Evolutionary conservation across 352 stramenopile species (phyloP), one percentile per base, ranked within the genome.

Genomic region (Pythium rishiriense): DNA sequence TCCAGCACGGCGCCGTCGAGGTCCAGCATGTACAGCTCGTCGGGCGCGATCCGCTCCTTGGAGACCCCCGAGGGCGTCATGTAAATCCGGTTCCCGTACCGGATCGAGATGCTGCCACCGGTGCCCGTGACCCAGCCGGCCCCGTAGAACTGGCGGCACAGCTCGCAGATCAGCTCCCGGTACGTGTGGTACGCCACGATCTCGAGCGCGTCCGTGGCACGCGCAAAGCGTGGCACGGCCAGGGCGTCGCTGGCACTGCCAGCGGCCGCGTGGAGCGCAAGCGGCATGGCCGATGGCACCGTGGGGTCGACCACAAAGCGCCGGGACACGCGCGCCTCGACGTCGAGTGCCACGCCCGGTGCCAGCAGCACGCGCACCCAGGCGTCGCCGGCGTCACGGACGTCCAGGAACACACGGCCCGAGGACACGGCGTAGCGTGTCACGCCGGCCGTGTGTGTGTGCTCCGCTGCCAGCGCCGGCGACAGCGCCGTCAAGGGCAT

Each of bases 21-120:
- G 62, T 97, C 91, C 22, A 99, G 79, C 69, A 98, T 83, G 74
- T 98, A 99, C 8, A 99, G 75, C 60, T 99, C 96, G 59, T 98
- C 88, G 0, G 93, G 91, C 41, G 96, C 71, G 58, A 99, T 96
- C 58, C 96, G 93, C 76, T 99, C 96, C 72, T 98, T 98, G 55
- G 97, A 92, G 42, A 98, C 93, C n/a, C 95, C 96, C 14, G 88
- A 98, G 6, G 96, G 96, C 26, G 96, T 97, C 74, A 98, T 97
- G 83, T 97, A 98, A 50, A 98, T 91, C 41, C 93, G 82, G 66
- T 94, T 97, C 14, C 91, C 91, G 25, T 91, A 79, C 29, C 94
- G 89, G 50, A 99, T 97, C 58, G 77, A 96, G 68, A 98, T 96
- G 41, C 93, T 96, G 15, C 96, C 96, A 25, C 95, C 95, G 17